Base-by-base conservation (phyloP, 306 rosid species). In the Rubus parviflorus region DNA sequence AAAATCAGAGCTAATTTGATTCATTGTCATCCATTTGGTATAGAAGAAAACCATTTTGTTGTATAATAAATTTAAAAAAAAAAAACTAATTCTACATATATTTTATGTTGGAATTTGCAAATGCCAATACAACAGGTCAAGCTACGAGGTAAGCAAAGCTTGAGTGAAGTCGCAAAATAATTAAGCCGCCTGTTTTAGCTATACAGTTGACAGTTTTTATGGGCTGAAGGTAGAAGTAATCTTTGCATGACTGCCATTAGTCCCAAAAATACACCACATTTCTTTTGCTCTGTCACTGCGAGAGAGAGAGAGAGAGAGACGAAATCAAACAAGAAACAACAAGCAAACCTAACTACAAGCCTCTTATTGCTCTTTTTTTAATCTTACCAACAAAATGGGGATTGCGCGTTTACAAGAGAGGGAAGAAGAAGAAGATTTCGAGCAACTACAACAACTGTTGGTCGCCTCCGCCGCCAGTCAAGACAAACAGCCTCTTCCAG, bases 361-460 rank as follows among this genome's bases (percentile, higher is more conserved):
- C 35, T 1, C 35, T 30, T 30, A 30, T 30, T 2, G 25, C 3
- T 12, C 19, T 25, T 30, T 30, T 30, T 30, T 30, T 30, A 30
- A 30, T 42, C 3, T 42, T 3, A 42, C 8, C 46, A 42, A 68
- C 11, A 25, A 60, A 57, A 90, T 94, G 98, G 97, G 97, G 46
- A 82, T 92, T 54, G 73, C 82, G 0, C 56, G 78, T 37, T 74
- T 86, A 5, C 90, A 84, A 37, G 97, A 90, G 83, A 75, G 77
- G 74, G 73, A 56, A 14, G 83, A 81, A 22, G 73, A 56, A 14
- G 83, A 81, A 22, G 78, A 74, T 40, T 43, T 17, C 52, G 96
- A 86, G 82, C 6, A 80, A 74, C 3, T 81, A 73, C 90, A 92
- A 40, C 87, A 75, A 48, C 79, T 90, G 17, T 22, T 82, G 71